A percentile compares a stretch with the other conserved stretches of the same genome.
These are phyloP conservation scores for Colletotrichum horii DNA, from an alignment of 2,329 filamentous ascomycete genomes.

Conservation along the genomic window DNA sequence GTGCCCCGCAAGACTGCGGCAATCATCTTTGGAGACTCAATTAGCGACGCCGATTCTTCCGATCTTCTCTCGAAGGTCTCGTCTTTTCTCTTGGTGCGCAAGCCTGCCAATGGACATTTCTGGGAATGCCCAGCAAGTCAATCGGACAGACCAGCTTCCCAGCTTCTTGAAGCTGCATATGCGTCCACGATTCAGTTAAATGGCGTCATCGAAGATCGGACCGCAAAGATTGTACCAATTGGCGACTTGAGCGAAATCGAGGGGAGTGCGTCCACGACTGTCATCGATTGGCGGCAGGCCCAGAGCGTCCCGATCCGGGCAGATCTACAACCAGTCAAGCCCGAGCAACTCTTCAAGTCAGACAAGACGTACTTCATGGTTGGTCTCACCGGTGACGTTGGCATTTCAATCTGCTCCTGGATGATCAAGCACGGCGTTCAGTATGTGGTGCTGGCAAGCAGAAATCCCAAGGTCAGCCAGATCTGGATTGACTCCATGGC, in stretches of 20 bases:
- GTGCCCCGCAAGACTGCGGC: not conserved
- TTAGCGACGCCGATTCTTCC: not conserved
- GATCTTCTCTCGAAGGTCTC: not conserved
- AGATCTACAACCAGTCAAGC: not conserved
- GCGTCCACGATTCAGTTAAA: not conserved
- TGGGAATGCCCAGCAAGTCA: not conserved
- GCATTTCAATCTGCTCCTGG: constrained; percentile 38
- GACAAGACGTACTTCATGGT: constrained; percentile 35
- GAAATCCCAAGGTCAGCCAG: constrained; percentile 33
- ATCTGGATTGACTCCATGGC: constrained; percentile 19
- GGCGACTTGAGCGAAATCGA: not conserved
- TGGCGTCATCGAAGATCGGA: too few relatives aligned
- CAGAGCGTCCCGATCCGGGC: not conserved
- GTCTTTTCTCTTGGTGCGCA: not conserved
- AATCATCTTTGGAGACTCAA: not conserved
- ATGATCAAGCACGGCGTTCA: constrained; percentile 39
- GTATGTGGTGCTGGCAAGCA: constrained; percentile 38
- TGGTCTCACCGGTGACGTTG: constrained; percentile 34
- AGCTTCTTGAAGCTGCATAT: not conserved
- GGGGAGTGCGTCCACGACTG: not conserved
- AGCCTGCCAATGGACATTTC: not conserved
- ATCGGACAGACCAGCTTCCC: not conserved
- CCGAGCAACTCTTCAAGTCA: constrained; percentile 15
- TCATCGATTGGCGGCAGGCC: not conserved
- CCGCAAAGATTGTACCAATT: not conserved